These are phyloP conservation scores for Wolfiporia cocos DNA, from an alignment of 1,284 basidiomycete genomes.

Conservation along the genomic window DNA sequence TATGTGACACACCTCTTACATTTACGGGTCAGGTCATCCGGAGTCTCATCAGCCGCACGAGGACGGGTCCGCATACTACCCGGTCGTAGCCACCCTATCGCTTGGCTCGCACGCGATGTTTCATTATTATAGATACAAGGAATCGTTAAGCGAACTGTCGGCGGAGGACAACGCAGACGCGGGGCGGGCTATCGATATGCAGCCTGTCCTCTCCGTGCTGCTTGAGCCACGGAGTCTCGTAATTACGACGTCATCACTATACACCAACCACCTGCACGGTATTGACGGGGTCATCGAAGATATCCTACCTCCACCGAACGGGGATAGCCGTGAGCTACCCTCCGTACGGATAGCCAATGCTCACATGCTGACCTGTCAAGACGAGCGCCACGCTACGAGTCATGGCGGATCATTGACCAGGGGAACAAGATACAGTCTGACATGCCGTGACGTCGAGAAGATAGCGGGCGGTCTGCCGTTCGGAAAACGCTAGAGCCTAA, in stretches of 20 bases:
- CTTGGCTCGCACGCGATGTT: constrained; percentile 82
- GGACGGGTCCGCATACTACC: constrained; percentile 86
- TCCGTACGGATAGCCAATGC: constrained; percentile 48
- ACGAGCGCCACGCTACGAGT: constrained; percentile 31
- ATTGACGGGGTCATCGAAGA: constrained; percentile 56
- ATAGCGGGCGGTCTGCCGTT: constrained; percentile 32
- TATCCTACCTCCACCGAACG: constrained; percentile 22
- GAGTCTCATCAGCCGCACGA: constrained; percentile 70
- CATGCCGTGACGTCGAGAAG: constrained; percentile 78
- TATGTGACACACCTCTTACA: constrained; percentile 24
- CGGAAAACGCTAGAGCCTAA: constrained; percentile 8
- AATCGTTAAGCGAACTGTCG: constrained; percentile 10
- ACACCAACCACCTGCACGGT: constrained; percentile 70
- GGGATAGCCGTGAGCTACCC: constrained; percentile 9
- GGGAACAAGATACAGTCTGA: constrained; percentile 72
- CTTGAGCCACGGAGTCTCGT: constrained; percentile 80
- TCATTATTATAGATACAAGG: constrained; percentile 74
- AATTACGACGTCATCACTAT: constrained; percentile 67
- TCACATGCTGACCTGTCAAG: constrained; percentile 37
- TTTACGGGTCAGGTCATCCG: constrained; percentile 3
- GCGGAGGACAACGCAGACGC: constrained; percentile 11
- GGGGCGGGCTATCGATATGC: constrained; percentile 54
- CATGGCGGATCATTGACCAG: constrained; percentile 49
- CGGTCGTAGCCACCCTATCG: constrained; percentile 87
- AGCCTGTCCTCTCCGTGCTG: constrained; percentile 67